A percentile compares a stretch with the other conserved stretches of the same genome.
Conservation (phyloP, 345 rosid genomes). For the Cardamine resedifolia region DNA sequence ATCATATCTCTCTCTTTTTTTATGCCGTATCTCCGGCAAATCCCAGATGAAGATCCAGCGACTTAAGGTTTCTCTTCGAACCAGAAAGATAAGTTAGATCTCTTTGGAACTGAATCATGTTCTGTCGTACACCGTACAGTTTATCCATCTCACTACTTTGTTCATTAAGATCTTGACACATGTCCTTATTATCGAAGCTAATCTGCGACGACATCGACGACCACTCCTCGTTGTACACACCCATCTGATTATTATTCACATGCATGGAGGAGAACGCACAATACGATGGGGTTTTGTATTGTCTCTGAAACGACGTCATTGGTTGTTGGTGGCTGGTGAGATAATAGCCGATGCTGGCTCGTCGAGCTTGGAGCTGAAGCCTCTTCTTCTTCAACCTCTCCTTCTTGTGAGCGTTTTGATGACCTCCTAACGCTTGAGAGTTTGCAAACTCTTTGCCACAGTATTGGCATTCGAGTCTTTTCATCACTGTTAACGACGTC, state of each 20-base stretch:
- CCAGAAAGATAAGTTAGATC: slow-evolving; percentile 32
- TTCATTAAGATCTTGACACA: slow-evolving; percentile 38
- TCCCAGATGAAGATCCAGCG: slow-evolving; percentile 76
- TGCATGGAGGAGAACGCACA: slow-evolving; percentile 38
- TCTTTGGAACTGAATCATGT: slow-evolving; percentile 40
- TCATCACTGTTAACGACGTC: slow-evolving; percentile 37
- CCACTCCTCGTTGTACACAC: slow-evolving; percentile 34
- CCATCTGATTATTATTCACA: slow-evolving; percentile 27
- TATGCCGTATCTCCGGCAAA: slow-evolving; percentile 32
- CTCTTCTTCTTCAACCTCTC: slow-evolving; percentile 92
- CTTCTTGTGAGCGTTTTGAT: slow-evolving; percentile 97
- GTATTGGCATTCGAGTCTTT: slow-evolving; percentile 87
- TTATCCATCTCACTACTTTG: slow-evolving; percentile 40
- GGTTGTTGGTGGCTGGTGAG: slow-evolving; percentile 45
- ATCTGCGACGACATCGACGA: slow-evolving; percentile 57
- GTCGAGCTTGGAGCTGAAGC: slow-evolving; percentile 85
- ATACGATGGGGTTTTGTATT: slow-evolving; percentile 40
- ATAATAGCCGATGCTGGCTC: slow-evolving; percentile 65
- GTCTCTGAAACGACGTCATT: slow-evolving; percentile 40
- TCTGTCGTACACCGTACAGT: slow-evolving; percentile 40
- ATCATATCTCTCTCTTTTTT: slow-evolving; percentile 1
- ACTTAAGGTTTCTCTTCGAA: slow-evolving; percentile 49
- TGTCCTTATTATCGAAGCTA: slow-evolving; percentile 52
- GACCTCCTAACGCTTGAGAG: slow-evolving; percentile 97
- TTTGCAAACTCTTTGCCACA: slow-evolving; percentile 87